Evolutionary conservation across 805 yeast genomes (phyloP), one percentile per base, ranked within the genome.

Genomic region (Danielia reshetovae): DNA sequence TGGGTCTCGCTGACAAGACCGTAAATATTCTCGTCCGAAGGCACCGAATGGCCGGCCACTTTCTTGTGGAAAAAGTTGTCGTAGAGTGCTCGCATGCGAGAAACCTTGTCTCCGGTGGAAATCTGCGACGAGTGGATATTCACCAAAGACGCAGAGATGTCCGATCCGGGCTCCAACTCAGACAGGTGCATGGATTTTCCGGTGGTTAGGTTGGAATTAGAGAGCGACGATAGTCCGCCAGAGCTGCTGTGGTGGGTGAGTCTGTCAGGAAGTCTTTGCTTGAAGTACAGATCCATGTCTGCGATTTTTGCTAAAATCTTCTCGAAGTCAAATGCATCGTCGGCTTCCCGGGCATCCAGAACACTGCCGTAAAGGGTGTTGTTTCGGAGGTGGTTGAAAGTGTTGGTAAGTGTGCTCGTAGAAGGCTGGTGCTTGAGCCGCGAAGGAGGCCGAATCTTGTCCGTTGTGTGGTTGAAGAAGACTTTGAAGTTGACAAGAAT

Each of bases 401-500:
- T 27, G 18, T 21, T 27, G 10, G 33, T 14, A 5, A 32, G 14
- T 9, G 30, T 19, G 19, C 17, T n/a, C 14, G 19, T 18, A 7
- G 37, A 38, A 7, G 27, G 6, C 11, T 32, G 15, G 10, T 14
- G 30, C 18, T 30, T 27, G 30, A 34, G 27, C 18, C 10, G 26
- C 6, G 12, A 7, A 7, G 14, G 16, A 7, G 22, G 22, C 4
- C 24, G 32, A 19, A 43, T 42, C 3, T 31, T 30, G 15, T 24
- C 27, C 10, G 28, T 28, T 40, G 52, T 27, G 30, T 17, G 26
- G 7, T 43, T 16, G 27, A 60, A 51, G 16, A 66, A 44, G 1
- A 45, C 43, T 34, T 59, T 56, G 43, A 64, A 67, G 37, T 64
- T 65, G 19, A 57, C 48, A 3, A 67, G 30, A 4, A 67, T 54